Percentiles rank a stretch among this genome's conserved stretches.
Evolutionary conservation across 2,329 filamentous ascomycete species (phyloP).

Genomic region (Calonectria leucothoes): DNA sequence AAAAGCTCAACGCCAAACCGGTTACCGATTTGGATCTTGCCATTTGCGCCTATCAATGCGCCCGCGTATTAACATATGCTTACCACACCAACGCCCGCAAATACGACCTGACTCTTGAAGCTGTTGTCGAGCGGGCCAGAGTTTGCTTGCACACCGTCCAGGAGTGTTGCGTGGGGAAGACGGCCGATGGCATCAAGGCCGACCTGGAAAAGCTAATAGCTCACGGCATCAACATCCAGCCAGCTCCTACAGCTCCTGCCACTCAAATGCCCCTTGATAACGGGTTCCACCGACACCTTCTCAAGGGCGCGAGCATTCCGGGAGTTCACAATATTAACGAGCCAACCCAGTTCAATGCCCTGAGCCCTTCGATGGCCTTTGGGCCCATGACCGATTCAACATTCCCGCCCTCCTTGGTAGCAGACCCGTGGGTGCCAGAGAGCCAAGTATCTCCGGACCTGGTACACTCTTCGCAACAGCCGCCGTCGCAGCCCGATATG

Average conservation of each 20-base stretch:
- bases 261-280: constrained; percentile 33
- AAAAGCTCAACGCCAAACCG: constrained; percentile 63
- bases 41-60: constrained; percentile 67
- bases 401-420: constrained; percentile 45
- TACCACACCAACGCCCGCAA: constrained; percentile 58
- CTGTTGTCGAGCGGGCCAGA: constrained; percentile 61
- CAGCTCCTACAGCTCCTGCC: constrained; percentile 34
- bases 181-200: constrained; percentile 58
- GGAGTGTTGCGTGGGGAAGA: constrained; percentile 62
- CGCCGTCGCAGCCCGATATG: constrained; percentile 20
- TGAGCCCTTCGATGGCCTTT: constrained; percentile 29
- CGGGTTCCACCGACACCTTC: constrained; percentile 37
- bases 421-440: constrained; percentile 45
- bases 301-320: constrained; percentile 40
- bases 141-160: constrained; percentile 63
- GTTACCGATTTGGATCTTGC: constrained; percentile 67
- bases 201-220: constrained; percentile 65
- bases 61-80: constrained; percentile 63
- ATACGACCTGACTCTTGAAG: constrained; percentile 57
- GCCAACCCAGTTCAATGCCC: constrained; percentile 29
- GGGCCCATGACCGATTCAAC: constrained; percentile 44
- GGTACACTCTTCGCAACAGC: constrained; percentile 28
- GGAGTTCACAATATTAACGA: constrained; percentile 43
- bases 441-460: constrained; percentile 41
- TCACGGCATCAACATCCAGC: constrained; percentile 51